Base-by-base conservation (phyloP, 441 rosid genomes). In the Dalechampia spathulata region DNA sequence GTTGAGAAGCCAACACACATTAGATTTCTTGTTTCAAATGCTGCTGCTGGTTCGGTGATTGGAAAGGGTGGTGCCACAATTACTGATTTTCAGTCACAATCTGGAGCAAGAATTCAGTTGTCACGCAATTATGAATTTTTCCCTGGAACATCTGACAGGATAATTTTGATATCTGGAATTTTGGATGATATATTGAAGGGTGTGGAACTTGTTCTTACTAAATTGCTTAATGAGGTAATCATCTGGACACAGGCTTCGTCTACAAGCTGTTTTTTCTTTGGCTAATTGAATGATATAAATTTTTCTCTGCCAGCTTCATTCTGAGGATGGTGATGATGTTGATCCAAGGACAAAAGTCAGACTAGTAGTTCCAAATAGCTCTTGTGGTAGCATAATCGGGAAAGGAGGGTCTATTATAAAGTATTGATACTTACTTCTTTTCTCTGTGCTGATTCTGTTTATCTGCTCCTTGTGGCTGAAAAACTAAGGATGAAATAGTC, bases 11-110 rank as follows among this genome's bases (percentile, higher is more conserved):
- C 95, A 8, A 82, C 95, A 16, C 83, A 85, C 61, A 52, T 82
- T 56, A 78, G 93, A 77, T 90, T 93, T 73, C 96, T 93, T 56
- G 95, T 93, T 38, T 93, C 99, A 61, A 93, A 93, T 80, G 86
- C 97, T 22, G 88, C 96, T 7, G 99, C 99, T 64, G 99, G 99
- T 67, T 90, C 99, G 17, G 90, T 93, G 55, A 93, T 93, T 66
- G 97, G 99, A 70, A 93, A 87, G 76, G 95, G 95, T 60, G 99
- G 97, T 61, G 87, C 93, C n/a, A 94, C 95, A 49, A 94, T 87
- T 64, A 83, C 86, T 51, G 97, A 90, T 22, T 90, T 87, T 64
- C 97, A 87, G 80, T 76, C 87, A 5, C 87, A 83, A 65, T 94
- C 99, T 0, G 90, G 96, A 41, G 94, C 99, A 11, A 76, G 96